These are phyloP conservation scores for Mucor indicus DNA, from an alignment of 371 early-diverging fungal species.

Conservation along the genomic window DNA sequence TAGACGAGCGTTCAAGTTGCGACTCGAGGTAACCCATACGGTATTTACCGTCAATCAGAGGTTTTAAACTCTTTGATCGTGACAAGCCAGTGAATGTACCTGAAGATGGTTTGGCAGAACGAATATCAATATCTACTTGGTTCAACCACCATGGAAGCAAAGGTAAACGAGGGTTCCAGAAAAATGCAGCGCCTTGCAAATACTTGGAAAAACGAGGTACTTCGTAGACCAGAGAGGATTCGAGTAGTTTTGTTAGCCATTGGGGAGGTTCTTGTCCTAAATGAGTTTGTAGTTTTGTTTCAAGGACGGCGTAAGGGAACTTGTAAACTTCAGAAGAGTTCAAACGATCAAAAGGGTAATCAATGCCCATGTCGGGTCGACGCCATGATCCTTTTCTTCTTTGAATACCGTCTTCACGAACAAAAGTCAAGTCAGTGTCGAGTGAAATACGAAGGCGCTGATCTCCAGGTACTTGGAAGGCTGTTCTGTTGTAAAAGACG, in stretches of 20 bases:
- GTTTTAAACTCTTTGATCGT: slow-evolving; percentile 44
- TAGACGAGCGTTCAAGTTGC: slow-evolving; percentile 32
- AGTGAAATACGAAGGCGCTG: slow-evolving; percentile 94
- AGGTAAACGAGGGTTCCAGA: slow-evolving; percentile 78
- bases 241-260: slow-evolving; percentile 93
- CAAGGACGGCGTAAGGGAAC: slow-evolving; percentile 45
- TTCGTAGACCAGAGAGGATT: slow-evolving; percentile 89
- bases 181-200: slow-evolving; percentile 93
- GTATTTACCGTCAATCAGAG: slow-evolving; percentile 42
- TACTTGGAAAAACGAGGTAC: slow-evolving; percentile 99
- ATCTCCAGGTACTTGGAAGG: slow-evolving; percentile 98
- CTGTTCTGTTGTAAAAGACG: slow-evolving; percentile 96
- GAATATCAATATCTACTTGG: slow-evolving; percentile 91
- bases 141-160: slow-evolving; percentile 96
- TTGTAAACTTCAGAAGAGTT: slow-evolving; percentile 56
- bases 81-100: slow-evolving; percentile 17
- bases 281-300: slow-evolving; percentile 94
- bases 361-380: too few species aligned
- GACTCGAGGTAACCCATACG: slow-evolving; percentile 47
- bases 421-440: slow-evolving; percentile 96
- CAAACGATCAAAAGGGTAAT: slow-evolving; percentile 57
- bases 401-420: slow-evolving; percentile 84
- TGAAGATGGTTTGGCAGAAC: slow-evolving; percentile 50
- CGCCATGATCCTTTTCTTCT: too few species aligned
- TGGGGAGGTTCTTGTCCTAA: slow-evolving; percentile 87